A percentile compares a stretch with the other conserved stretches of the same genome.
Evolutionary conservation across 2,329 filamentous ascomycete species (phyloP).

Genomic region (Trichophyton simii): DNA sequence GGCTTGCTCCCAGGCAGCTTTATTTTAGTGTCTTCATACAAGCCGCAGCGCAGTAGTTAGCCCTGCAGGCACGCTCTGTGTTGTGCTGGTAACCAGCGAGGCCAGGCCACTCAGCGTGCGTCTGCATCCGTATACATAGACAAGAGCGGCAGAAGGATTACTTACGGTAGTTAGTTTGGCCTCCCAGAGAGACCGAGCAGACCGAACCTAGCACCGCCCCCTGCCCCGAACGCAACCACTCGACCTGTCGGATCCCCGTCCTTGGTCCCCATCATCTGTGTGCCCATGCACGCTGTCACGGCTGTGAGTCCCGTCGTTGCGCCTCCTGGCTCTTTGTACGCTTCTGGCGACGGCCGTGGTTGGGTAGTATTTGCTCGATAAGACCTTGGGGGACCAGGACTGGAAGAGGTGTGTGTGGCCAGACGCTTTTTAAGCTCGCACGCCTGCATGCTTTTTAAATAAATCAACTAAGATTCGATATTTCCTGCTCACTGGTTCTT

Average conservation of each 20-base stretch:
- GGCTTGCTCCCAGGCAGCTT: too few relatives aligned
- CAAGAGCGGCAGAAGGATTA: not conserved
- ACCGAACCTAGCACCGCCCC: not conserved
- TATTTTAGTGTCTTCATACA: not conserved
- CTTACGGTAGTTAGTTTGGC: not conserved
- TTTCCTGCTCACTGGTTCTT: not conserved
- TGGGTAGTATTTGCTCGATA: not conserved
- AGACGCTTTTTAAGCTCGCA: not conserved
- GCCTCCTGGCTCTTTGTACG: conserved; percentile 1
- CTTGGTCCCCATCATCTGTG: not conserved
- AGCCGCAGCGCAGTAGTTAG: not conserved
- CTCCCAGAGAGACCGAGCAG: not conserved
- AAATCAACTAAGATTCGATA: not conserved
- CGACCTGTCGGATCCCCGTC: conserved; percentile 2
- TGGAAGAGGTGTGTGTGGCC: not conserved
- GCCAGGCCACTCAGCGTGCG: not conserved
- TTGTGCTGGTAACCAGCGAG: not conserved
- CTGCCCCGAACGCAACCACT: not conserved
- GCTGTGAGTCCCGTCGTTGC: not conserved
- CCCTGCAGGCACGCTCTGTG: not conserved
- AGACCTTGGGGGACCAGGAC: not conserved
- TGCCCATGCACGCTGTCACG: conserved; percentile 3
- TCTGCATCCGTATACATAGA: not conserved
- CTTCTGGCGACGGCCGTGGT: not conserved
- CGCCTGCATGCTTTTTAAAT: not conserved